Evolutionary conservation across 2,329 filamentous ascomycete species (phyloP).

Genomic region (Didymella pinodella): DNA sequence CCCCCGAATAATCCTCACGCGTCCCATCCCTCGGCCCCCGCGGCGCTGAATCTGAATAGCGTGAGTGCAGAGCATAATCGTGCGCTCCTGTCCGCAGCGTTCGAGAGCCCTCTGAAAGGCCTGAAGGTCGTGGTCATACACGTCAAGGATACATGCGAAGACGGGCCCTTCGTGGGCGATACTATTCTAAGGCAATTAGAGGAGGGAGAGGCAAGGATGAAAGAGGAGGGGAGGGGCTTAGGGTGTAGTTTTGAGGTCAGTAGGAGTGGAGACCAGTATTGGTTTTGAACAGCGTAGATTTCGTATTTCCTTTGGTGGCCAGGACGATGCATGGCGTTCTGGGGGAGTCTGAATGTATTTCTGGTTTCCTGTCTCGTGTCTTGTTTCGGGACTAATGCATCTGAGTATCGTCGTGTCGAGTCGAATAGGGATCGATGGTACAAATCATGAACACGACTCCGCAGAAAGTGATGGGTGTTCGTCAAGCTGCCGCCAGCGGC

Average conservation of each 20-base stretch:
- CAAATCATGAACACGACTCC: not conserved
- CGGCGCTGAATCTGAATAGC: constrained; percentile 34
- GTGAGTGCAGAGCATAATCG: constrained; percentile 39
- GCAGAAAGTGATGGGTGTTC: no score
- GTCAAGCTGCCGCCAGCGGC: not conserved
- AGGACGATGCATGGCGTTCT: not conserved
- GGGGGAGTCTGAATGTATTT: not conserved
- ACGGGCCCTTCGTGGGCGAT: constrained; percentile 70
- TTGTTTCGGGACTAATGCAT: not conserved
- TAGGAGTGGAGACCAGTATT: constrained; percentile 67
- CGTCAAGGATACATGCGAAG: constrained; percentile 83
- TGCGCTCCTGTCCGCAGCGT: constrained; percentile 38
- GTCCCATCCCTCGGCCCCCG: constrained; percentile 34
- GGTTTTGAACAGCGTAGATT: constrained; percentile 46
- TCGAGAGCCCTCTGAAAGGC: constrained; percentile 67
- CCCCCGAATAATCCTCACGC: constrained; percentile 4
- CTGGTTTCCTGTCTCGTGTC: not conserved
- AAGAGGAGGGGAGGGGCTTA: constrained; percentile 63
- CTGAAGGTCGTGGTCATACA: constrained; percentile 89
- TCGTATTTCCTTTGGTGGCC: not conserved
- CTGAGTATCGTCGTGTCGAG: not conserved
- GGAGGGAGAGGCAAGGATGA: constrained; percentile 64
- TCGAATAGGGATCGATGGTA: not conserved
- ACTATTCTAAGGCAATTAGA: constrained; percentile 74
- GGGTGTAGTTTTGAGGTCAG: constrained; percentile 84